Base-by-base conservation (phyloP, 495 filamentous ascomycete genomes). In the Annulohypoxylon maeteangense region DNA sequence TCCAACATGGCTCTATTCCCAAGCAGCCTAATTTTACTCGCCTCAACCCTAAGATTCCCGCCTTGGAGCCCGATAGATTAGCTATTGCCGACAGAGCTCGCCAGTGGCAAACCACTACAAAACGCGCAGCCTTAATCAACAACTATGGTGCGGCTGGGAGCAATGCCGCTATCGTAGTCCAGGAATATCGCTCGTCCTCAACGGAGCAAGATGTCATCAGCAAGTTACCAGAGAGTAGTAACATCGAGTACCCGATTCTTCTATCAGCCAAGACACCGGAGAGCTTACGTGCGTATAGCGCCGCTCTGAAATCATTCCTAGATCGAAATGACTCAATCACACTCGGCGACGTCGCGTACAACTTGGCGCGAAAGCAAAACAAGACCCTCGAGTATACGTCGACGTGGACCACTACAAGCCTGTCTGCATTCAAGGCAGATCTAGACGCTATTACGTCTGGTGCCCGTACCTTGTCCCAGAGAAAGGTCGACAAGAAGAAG, bases 21-120 rank as follows among this genome's bases (percentile, higher is more conserved):
- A 78, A 79, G 5, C 83, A 80, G 51, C 80, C 83, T 0, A 83
- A 81, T 27, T 82, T 83, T 47, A 54, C 69, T 0, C 64, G 59
- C 0, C 68, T 87, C 7, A 88, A 85, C 62, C 84, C 83, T 0
- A 77, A 75, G 40, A 79, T 85, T 10, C 34, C 69, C 0, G 36
- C 79, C 11, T 47, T 75, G 1, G 65, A 63, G 7, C 50, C 74
- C 6, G 84, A 86, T 34, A 77, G 75, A 0, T 78, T 88, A 14
- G 67, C 76, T 1, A 66, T 66, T 50, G 63, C 63, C 22, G 10
- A 48, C 20, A 57, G 32, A 27, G 18, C 32, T 22, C 63, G 54
- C 22, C 44, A 32, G 14, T 66, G 63, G 63, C 32, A 50, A 14
- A 51, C 53, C 2, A 42, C 14, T 6, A n/a, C 27, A 0, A 22